These are phyloP conservation scores for Fusarium sp. DNA, from an alignment of 2,329 filamentous ascomycete species.

Conservation along the genomic window DNA sequence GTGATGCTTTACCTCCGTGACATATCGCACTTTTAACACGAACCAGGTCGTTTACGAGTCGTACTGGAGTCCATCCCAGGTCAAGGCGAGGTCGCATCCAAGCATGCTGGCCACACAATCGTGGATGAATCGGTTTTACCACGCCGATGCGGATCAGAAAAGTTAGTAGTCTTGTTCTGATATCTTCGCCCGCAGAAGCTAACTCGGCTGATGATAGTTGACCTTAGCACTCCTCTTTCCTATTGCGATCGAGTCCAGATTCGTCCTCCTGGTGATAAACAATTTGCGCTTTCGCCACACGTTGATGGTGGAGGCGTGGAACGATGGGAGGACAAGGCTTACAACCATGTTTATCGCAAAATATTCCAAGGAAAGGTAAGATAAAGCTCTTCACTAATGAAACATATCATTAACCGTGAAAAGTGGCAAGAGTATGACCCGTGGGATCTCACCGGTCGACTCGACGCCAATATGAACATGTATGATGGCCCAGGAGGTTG, in stretches of 20 bases:
- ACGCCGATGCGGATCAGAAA: background rate
- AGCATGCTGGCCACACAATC: constrained; percentile 4
- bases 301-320: background rate
- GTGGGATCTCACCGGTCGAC: background rate
- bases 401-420: background rate
- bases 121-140: constrained; percentile 7
- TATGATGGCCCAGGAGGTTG: constrained; percentile 11
- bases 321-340: background rate
- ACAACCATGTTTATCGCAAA: background rate
- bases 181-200: background rate
- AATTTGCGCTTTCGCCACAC: background rate
- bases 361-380: background rate
- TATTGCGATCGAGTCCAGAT: background rate
- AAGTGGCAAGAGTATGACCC: background rate
- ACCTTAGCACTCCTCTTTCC: background rate
- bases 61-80: constrained; percentile 9
- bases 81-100: constrained; percentile 8
- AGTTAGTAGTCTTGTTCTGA: background rate
- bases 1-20: accelerated
- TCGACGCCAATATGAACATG: constrained; percentile 10
- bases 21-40: background rate
- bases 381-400: background rate
- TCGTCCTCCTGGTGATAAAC: background rate
- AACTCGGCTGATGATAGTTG: background rate
- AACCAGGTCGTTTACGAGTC: background rate